A percentile compares a stretch with the other conserved stretches of the same genome.
These are phyloP conservation scores for Pseudoscleropodium purum DNA, from an alignment of 225 moss, liverwort and hornwort species.

Conservation along the genomic window DNA sequence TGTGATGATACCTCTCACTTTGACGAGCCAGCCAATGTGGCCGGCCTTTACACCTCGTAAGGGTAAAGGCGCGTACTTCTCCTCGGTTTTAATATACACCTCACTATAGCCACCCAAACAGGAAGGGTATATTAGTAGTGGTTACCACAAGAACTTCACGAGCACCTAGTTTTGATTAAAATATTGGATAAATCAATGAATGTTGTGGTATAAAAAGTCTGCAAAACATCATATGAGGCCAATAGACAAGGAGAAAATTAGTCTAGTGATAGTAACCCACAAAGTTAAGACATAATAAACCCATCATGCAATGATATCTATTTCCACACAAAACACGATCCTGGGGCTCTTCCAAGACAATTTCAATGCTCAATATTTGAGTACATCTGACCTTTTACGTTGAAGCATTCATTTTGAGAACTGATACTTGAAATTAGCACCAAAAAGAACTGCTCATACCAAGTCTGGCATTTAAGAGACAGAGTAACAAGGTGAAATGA, in stretches of 20 bases:
- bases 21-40: slow-evolving; percentile 90
- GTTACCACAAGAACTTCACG: not conserved
- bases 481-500: not conserved
- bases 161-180: not conserved
- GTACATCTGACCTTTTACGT: not conserved
- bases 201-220: not conserved
- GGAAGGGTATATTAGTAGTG: not conserved
- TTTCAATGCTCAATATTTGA: not conserved
- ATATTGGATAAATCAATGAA: not conserved
- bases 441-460: not conserved
- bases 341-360: not conserved
- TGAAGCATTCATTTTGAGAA: not conserved
- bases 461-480: not conserved
- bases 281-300: not conserved
- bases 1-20: slow-evolving; percentile 93
- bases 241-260: not conserved
- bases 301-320: not conserved
- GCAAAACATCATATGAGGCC: not conserved
- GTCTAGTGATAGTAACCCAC: not conserved
- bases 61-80: slow-evolving; percentile 46
- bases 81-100: slow-evolving; percentile 59
- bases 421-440: not conserved
- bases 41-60: slow-evolving; percentile 79
- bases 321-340: not conserved
- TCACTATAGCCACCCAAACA: slow-evolving; percentile 35